phyloP scores from a whole-genome alignment of 78 protist species.

The Dictyostelium intermedium region DNA sequence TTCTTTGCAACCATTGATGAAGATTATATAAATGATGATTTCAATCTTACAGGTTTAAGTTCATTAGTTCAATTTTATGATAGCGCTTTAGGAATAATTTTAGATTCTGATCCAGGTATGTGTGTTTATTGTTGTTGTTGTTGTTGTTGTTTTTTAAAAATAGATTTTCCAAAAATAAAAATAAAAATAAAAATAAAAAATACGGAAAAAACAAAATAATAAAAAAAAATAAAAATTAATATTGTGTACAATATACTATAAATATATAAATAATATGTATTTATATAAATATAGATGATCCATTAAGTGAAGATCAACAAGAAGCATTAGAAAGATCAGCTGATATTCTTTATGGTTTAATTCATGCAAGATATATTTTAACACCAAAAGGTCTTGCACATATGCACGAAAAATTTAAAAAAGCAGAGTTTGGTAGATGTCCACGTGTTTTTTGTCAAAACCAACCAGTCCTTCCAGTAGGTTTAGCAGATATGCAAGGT shows the following conservation, averaged over 20 bases:
- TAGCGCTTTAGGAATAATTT: constrained; percentile 94
- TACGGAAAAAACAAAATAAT: too few species aligned
- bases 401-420: constrained; percentile 95
- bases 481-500: constrained; percentile 89
- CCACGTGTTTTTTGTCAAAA: constrained; percentile 96
- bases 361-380: constrained; percentile 97
- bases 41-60: constrained; percentile 93
- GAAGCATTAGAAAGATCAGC: constrained; percentile 88
- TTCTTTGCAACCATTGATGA: constrained; percentile 84
- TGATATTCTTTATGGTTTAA: constrained; percentile 95
- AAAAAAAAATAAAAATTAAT: too few species aligned
- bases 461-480: constrained; percentile 96
- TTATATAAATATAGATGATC: constrained; percentile 30
- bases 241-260: too few species aligned
- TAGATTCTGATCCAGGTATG: constrained; percentile 90
- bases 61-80: constrained; percentile 92
- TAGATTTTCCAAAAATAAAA: not conserved
- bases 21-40: constrained; percentile 90
- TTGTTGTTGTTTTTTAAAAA: too few species aligned
- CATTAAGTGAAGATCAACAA: constrained; percentile 84
- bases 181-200: too few species aligned
- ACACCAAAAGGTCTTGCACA: constrained; percentile 91
- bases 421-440: constrained; percentile 95
- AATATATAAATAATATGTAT: too few species aligned
- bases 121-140: not conserved